Evolutionary conservation across 2,329 filamentous ascomycete genomes (phyloP), one percentile per base, ranked within the genome.

Genomic region (Blastomyces emzantsi): DNA sequence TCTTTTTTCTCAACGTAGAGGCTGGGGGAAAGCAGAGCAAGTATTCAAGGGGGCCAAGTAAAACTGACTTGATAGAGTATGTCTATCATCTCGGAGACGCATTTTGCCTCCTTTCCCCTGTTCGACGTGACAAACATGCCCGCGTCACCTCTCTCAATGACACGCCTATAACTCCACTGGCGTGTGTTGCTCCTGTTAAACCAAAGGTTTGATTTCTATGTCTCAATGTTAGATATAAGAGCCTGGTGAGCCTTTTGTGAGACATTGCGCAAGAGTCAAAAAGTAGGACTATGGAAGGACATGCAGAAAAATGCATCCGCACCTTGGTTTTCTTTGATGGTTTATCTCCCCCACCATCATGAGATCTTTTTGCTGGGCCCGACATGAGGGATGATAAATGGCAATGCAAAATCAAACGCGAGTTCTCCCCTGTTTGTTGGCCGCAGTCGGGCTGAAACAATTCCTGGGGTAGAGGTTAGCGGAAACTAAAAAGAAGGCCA

Each of bases 81-180:
- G 72, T 86, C 83, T 52, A 80, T 73, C 60, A 84, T 75, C 68
- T 88, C 85, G 55, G 76, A 76, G 28, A 83, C 79, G 64, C 83
- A 85, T 74, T 85, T 86, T 51, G 76, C 77, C 74, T 88, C 85
- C 69, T 80, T 82, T 65, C 83, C 83, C 74, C 83, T 83, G 64
- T 84, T 81, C 70, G 85, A 87, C 2, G 85, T 86, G 52, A 84
- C 81, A 78, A 85, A 87, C 36, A 87, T 84, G 13, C 85, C 85
- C 60, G 79, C 78, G 69, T 87, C 84, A 19, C 84, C 85, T 62
- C 67, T 70, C 63, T 79, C 76, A 60, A 80, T 68, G 70, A 30
- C 62, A 66, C 45, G 65, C 65, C 64, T 70, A 28, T 49, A 47
- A 22, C 41, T 60, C 58, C 58, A 60, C 25, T 60, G 58, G 43